These are phyloP conservation scores for Goffeauzyma gilvescens DNA, from an alignment of 768 basidiomycete genomes.

Conservation along the genomic window DNA sequence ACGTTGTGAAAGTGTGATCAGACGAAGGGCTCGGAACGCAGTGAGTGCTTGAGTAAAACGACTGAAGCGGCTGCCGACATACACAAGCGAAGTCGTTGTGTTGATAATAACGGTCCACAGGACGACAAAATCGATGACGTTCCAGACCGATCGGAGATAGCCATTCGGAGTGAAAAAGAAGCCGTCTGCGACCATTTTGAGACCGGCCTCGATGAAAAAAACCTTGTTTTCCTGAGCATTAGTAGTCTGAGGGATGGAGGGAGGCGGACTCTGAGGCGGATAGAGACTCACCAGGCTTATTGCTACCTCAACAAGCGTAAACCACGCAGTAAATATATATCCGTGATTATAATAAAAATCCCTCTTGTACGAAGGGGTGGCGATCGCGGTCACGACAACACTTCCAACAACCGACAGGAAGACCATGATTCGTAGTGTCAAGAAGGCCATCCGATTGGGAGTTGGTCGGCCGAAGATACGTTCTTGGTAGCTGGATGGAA, in stretches of 20 bases:
- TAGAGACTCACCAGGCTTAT: slow-evolving; percentile 55
- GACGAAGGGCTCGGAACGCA: slow-evolving; percentile 65
- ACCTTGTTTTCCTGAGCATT: too few species aligned
- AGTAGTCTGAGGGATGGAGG: not conserved
- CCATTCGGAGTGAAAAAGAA: slow-evolving; percentile 53
- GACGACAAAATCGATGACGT: slow-evolving; percentile 70
- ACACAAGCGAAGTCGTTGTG: slow-evolving; percentile 49
- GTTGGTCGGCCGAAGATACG: slow-evolving; percentile 60
- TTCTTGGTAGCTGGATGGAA: slow-evolving; percentile 62
- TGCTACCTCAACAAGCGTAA: slow-evolving; percentile 55
- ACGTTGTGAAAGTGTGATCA: slow-evolving; percentile 72
- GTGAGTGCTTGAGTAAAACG: slow-evolving; percentile 70
- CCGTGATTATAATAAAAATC: slow-evolving; percentile 49
- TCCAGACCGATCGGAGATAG: slow-evolving; percentile 81
- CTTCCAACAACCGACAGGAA: slow-evolving; percentile 60
- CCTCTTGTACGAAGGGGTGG: slow-evolving; percentile 66
- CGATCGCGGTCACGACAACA: slow-evolving; percentile 61
- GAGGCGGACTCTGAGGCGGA: slow-evolving; percentile 12
- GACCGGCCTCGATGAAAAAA: slow-evolving; percentile 60
- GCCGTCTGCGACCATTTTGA: slow-evolving; percentile 86
- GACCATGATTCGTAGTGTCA: slow-evolving; percentile 56
- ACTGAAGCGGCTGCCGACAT: slow-evolving; percentile 59
- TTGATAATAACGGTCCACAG: slow-evolving; percentile 60
- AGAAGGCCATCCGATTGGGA: slow-evolving; percentile 44
- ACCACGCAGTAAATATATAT: slow-evolving; percentile 56